Evolutionary conservation across 129 eudicot genomes (phyloP).

Genomic region (Scalesia atractyloides): DNA sequence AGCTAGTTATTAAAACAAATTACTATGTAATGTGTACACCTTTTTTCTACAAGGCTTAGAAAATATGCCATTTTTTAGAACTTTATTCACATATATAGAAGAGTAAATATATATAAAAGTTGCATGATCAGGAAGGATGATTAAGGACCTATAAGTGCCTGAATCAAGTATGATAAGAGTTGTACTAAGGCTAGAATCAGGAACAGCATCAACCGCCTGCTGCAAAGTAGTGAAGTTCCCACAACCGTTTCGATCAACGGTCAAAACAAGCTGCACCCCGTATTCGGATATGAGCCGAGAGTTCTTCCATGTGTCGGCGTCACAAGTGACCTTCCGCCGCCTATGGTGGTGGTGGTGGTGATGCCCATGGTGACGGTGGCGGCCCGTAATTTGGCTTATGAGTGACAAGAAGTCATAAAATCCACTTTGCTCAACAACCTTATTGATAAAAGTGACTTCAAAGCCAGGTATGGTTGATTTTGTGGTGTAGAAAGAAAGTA

Average conservation of each 20-base stretch:
- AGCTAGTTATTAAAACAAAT: background rate
- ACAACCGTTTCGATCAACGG: slow-evolving; percentile 69
- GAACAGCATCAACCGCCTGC: slow-evolving; percentile 77
- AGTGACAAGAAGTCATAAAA: slow-evolving; percentile 28
- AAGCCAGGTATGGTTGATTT: slow-evolving; percentile 19
- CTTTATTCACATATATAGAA: background rate
- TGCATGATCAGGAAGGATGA: background rate
- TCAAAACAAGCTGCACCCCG: slow-evolving; percentile 48
- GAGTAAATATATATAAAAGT: background rate
- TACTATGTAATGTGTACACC: background rate
- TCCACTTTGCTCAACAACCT: slow-evolving; percentile 33
- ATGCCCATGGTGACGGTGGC: slow-evolving; percentile 16
- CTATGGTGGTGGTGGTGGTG: slow-evolving; percentile 46
- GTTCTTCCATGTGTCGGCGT: slow-evolving; percentile 56
- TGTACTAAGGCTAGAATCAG: slow-evolving; percentile 54
- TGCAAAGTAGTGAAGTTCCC: slow-evolving; percentile 82
- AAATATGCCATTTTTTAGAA: background rate
- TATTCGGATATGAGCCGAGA: slow-evolving; percentile 53
- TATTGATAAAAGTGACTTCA: slow-evolving; percentile 31
- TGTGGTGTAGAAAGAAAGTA: slow-evolving; percentile 33
- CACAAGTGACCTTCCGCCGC: slow-evolving; percentile 35
- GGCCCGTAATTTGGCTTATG: slow-evolving; percentile 10
- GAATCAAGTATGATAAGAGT: slow-evolving; percentile 67
- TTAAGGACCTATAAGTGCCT: slow-evolving; percentile 73
- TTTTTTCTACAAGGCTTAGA: background rate